These are phyloP conservation scores for Phylloporus arenicola DNA, from an alignment of 768 basidiomycete genomes.

Conservation along the genomic window DNA sequence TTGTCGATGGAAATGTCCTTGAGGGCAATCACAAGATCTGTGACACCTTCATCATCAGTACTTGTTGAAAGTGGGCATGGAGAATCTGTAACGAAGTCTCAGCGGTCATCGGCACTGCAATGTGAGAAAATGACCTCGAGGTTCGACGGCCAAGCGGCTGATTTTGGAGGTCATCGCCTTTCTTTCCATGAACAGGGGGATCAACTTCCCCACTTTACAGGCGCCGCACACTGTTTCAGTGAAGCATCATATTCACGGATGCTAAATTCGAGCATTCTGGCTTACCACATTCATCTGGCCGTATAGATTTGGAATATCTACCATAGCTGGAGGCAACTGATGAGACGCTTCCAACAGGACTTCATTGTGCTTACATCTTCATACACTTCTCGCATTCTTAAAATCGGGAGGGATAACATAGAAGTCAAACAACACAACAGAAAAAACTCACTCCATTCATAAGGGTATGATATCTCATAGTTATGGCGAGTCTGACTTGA, in stretches of 20 bases:
- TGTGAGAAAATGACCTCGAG: conserved; percentile 33
- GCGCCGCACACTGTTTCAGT: conserved; percentile 52
- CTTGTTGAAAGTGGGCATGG: conserved; percentile 2
- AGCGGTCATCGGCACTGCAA: neutral
- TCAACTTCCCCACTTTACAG: conserved; percentile 55
- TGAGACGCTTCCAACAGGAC: conserved; percentile 3
- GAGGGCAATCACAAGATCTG: conserved; percentile 9
- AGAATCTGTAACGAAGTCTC: conserved; percentile 13
- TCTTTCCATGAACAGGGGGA: conserved; percentile 49
- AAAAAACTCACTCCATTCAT: conserved; percentile 57
- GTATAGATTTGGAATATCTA: conserved; percentile 68
- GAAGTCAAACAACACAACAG: neutral
- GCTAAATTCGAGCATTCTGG: conserved; percentile 3
- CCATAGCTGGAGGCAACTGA: conserved; percentile 49
- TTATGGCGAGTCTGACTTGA: conserved; percentile 55
- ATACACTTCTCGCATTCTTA: conserved; percentile 60
- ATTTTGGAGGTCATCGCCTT: conserved; percentile 32
- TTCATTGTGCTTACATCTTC: conserved; percentile 44
- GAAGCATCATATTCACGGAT: neutral
- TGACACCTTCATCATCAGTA: conserved; percentile 4
- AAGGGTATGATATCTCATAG: conserved; percentile 72
- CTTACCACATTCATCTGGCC: conserved; percentile 58
- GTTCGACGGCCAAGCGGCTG: conserved; percentile 40
- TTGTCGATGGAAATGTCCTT: conserved; percentile 9
- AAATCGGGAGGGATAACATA: conserved; percentile 3